Evolutionary conservation across 2,329 filamentous ascomycete species (phyloP), one percentile per base, ranked within the genome.

Genomic region (Calcarisporium arbuscula): DNA sequence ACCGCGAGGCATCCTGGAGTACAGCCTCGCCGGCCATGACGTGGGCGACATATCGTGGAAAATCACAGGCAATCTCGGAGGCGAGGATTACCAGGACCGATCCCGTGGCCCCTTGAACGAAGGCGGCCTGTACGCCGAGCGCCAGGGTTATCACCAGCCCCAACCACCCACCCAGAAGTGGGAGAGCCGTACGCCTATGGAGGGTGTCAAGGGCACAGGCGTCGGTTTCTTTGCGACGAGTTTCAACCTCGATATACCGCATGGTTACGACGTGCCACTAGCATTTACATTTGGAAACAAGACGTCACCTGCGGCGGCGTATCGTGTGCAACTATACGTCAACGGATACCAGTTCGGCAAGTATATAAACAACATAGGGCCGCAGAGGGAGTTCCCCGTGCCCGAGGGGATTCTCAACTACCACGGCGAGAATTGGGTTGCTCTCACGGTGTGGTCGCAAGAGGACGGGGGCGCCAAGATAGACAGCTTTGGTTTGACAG

Each of bases 361-460:
- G 39, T 67, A 64, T 34, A 56, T 75, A n/a, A 79, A 76, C 49
- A 81, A 87, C 43, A 67, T 88, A n/a, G 85, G 85, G 0, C 85
- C 85, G 2, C 83, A 90, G 60, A 76, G 69, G 0, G 65, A 56
- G 3, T 89, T 80, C 51, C 82, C 82, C 2, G 82, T 89, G 0
- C 83, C 84, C 0, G 74, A 86, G 58, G 82, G 82, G 16, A 67
- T 89, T 16, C 61, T 86, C 32, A 72, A 89, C 50, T 83, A 87
- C 53, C 64, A 67, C 5, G 83, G 83, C 0, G 69, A 65, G 20
- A 90, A 90, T 46, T 83, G 74, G 56, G 48, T 89, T 6, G 81
- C 72, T 0, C 47, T 90, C 5, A 76, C 70, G 17, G 51, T 90
- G 12, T 89, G 83, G 84, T 73, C 77, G 1, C 61, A 81, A 35